Evolutionary conservation across 306 rosid species (phyloP), one percentile per base, ranked within the genome.

Genomic region (Trifolium repens): DNA sequence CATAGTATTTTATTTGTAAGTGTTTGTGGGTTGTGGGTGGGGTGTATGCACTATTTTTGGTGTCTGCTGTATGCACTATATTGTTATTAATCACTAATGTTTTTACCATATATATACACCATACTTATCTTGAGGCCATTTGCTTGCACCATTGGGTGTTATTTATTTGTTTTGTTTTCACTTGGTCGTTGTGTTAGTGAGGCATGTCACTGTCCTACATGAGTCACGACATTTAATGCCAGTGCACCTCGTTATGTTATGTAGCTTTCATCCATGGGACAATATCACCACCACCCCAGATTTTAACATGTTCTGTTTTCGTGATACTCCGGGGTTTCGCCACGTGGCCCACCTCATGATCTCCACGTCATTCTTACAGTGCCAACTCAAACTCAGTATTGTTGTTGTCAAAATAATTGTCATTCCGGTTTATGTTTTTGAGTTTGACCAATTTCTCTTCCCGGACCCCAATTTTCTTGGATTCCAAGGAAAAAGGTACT

Each of bases 311-410:
- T 63, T 70, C 52, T 50, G 30, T 69, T 80, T 67, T 58, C 50
- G 1, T 71, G 54, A 69, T 74, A 67, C 19, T 55, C 24, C 35
- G 64, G 86, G 86, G 81, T 27, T 69, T 74, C 37, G 86, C 75
- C 86, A 83, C 86, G 39, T 83, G 80, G 65, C 39, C 78, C 71
- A 65, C 82, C 71, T 27, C 35, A 69, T 78, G 4, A n/a, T n/a
- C 0, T 8, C 79, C 85, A 57, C 60, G 42, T 79, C 78, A 64
- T 35, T 30, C 30, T 44, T 2, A 46, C 35, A 3, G 1, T 37
- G 11, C 71, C 47, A 26, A 24, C 30, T 26, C 77, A 52, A 52
- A 73, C 77, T 46, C 43, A 68, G 77, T 73, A 73, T 73, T 9
- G 59, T 73, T 59, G 35, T 34, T 59, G 76, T 77, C 81, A 77